Base-by-base conservation (phyloP, 139 green algal genomes). In the Deuterostichococcus epilithicus region DNA sequence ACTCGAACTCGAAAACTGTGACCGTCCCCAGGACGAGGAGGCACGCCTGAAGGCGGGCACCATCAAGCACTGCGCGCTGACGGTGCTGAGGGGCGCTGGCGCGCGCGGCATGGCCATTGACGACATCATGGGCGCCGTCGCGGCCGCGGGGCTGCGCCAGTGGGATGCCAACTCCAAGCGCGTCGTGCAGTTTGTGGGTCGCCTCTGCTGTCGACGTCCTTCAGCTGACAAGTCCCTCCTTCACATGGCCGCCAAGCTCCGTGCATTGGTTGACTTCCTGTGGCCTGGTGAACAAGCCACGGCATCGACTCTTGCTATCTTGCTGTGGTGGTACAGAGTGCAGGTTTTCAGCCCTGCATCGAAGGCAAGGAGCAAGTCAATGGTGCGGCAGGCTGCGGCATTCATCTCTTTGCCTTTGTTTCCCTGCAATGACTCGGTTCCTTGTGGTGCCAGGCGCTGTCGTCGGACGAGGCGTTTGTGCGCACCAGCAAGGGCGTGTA, bases 21-120 rank as follows among this genome's bases (percentile, higher is more conserved):
- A n/a, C n/a, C n/a, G n/a, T n/a, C n/a, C n/a, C n/a, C 71, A 81
- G 78, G 72, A 82, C 32, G 65, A 75, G 23, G 72, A 78, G 72
- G 72, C 68, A 34, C 72, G 63, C 1, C 69, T 78, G 33, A 60
- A 65, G 10, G 65, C 78, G 36, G 72, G 72, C 20, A 78, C 78
- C 32, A 70, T 75, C 65, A 82, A 82, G 73, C 35, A 65, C 3
- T 66, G 68, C 26, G 73, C 78, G 1, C 73, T 82, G 26, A 33
- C 75, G 58, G 63, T 78, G 39, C 39, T 82, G 42, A 78, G 65
- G 45, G 72, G 66, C 20, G 78, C 72, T 18, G 78, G 78, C 1
- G 33, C 52, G 1, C 42, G 52, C 6, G 78, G 78, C 15, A 68
- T 82, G 78, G 69, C 42, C 0, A 44, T 78, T 0, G 30, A 47